Conservation (phyloP, 2,329 filamentous ascomycete species). For the Thielaviopsis cerberus region DNA sequence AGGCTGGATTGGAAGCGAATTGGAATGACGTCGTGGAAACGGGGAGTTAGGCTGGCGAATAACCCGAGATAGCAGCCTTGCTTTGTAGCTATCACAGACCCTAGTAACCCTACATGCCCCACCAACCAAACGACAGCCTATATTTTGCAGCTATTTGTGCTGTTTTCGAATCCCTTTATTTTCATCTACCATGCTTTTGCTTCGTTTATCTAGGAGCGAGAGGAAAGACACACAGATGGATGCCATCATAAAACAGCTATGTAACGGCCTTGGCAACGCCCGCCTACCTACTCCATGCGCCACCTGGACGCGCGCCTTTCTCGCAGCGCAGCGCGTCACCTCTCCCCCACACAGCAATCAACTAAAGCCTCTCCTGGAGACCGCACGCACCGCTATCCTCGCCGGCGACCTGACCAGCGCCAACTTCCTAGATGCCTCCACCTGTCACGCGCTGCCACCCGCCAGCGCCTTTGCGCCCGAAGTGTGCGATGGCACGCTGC, state of each 20-base stretch:
- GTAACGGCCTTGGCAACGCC: not conserved
- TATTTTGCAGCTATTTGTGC: not conserved
- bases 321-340: conserved; percentile 36
- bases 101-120: not conserved
- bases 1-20: not conserved
- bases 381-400: conserved; percentile 63
- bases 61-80: not conserved
- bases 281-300: not conserved
- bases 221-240: not conserved
- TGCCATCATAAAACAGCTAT: not conserved
- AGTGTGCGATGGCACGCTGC: conserved; percentile 36
- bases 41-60: not conserved
- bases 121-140: not conserved
- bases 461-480: conserved; percentile 32
- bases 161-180: not conserved
- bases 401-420: conserved; percentile 55
- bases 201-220: too few relatives aligned
- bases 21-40: conserved; percentile 3
- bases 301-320: conserved; percentile 20
- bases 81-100: not conserved
- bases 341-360: conserved; percentile 21
- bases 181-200: not conserved
- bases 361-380: conserved; percentile 54
- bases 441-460: conserved; percentile 29
- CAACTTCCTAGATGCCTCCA: conserved; percentile 26